Percentiles rank a stretch among this genome's conserved stretches.
phyloP scores from a whole-genome alignment of 208 protist genomes.

The Naegleria lovaniensis region DNA sequence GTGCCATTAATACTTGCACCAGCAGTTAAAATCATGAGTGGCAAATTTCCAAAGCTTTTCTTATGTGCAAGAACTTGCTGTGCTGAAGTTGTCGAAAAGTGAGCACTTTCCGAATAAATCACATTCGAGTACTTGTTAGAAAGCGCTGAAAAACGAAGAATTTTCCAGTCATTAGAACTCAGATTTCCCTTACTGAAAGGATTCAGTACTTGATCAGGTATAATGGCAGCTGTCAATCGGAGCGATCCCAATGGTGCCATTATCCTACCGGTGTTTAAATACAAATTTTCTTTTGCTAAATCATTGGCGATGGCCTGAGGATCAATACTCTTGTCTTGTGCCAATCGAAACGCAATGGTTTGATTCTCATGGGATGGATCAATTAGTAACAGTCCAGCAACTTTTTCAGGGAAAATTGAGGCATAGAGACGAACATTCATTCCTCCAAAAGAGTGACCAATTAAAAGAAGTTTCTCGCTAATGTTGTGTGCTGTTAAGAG shows the following conservation, averaged over 20 bases:
- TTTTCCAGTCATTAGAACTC: not conserved
- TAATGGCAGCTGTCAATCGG: not conserved
- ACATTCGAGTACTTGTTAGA: not conserved
- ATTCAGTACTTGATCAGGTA: not conserved
- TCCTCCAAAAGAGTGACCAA: conserved; percentile 18
- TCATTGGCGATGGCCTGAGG: not conserved
- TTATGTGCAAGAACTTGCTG: not conserved
- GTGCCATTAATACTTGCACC: not conserved
- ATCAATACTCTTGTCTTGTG: not conserved
- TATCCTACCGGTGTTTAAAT: not conserved
- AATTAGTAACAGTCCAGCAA: not conserved
- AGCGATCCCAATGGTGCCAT: not conserved
- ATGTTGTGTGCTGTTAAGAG: not conserved
- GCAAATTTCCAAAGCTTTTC: not conserved
- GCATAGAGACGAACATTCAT: not conserved
- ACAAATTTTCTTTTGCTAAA: not conserved
- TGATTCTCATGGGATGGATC: conserved; percentile 15
- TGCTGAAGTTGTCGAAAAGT: not conserved
- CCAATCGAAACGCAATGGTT: not conserved
- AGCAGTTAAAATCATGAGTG: not conserved
- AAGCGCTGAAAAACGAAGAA: not conserved
- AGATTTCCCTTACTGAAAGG: not conserved
- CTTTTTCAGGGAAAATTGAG: not conserved
- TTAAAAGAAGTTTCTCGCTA: not conserved
- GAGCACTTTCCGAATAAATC: not conserved